phyloP scores from a whole-genome alignment of 169 alveolate genomes.

The Ichthyophthirius multifiliis region DNA sequence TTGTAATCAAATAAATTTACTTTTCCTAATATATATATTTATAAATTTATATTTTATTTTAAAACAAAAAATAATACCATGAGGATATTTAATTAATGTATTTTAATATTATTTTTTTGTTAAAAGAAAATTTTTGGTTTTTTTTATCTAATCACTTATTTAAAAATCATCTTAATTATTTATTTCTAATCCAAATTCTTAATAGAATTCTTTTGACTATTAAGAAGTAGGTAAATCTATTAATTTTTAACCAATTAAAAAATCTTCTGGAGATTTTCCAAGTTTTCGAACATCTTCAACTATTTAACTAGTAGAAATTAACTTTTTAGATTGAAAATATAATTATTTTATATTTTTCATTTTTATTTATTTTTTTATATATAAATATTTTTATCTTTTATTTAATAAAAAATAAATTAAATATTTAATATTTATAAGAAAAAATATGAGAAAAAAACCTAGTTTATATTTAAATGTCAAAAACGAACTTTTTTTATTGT shows the following conservation, averaged over 20 bases:
- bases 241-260: background rate
- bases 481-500: constrained; percentile 1
- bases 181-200: constrained; percentile 5
- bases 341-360: too few species aligned
- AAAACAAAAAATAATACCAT: constrained; percentile 3
- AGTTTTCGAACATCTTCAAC: background rate
- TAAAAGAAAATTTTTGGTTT: background rate
- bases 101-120: background rate
- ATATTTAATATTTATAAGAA: too few species aligned
- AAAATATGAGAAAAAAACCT: constrained; percentile 10
- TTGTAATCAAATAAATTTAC: constrained; percentile 36
- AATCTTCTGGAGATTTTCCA: constrained; percentile 9
- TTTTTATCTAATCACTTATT: background rate
- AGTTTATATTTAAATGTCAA: constrained; percentile 9
- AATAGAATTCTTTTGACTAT: background rate
- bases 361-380: too few species aligned
- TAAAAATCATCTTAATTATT: background rate
- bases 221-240: background rate
- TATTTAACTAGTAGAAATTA: too few species aligned
- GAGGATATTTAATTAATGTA: background rate
- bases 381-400: too few species aligned
- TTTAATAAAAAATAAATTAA: too few species aligned
- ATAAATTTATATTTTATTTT: background rate
- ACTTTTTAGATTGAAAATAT: too few species aligned
- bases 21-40: background rate